Conservation (phyloP, 2,329 filamentous ascomycete genomes). For the Fusarium brachygibbosum region DNA sequence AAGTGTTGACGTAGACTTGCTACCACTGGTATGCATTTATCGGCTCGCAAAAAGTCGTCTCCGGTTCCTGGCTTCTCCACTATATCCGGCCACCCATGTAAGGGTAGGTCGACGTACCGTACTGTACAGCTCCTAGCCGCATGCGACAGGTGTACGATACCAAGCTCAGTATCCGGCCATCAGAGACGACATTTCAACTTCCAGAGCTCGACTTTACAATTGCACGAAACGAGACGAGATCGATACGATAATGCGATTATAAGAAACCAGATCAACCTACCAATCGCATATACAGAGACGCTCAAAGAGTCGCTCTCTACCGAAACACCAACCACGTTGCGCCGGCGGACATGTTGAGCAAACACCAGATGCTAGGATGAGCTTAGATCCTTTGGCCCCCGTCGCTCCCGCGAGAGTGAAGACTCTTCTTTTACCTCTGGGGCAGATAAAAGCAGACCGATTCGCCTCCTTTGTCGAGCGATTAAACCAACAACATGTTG, state of each 20-base stretch:
- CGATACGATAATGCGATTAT: slow-evolving; percentile 36
- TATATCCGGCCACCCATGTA: slow-evolving; percentile 35
- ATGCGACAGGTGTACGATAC: slow-evolving; percentile 51
- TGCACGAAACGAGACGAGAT: slow-evolving; percentile 12
- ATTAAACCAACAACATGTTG: slow-evolving; percentile 82
- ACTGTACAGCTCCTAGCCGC: slow-evolving; percentile 46
- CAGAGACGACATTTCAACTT: slow-evolving; percentile 17
- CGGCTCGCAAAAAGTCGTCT: slow-evolving; percentile 51
- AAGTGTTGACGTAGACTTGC: slow-evolving; percentile 18
- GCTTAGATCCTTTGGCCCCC: slow-evolving; percentile 88
- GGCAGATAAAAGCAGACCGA: slow-evolving; percentile 83
- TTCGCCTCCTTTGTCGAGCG: slow-evolving; percentile 84
- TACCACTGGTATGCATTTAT: slow-evolving; percentile 27
- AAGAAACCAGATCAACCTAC: background rate
- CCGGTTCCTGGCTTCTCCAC: slow-evolving; percentile 43
- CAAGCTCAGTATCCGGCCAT: slow-evolving; percentile 35
- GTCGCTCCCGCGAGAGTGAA: slow-evolving; percentile 92
- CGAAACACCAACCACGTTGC: slow-evolving; percentile 36
- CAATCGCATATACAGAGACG: slow-evolving; percentile 27
- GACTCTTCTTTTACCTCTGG: slow-evolving; percentile 87
- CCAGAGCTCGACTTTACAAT: slow-evolving; percentile 15
- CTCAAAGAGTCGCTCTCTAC: slow-evolving; percentile 32
- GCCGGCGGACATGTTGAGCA: slow-evolving; percentile 52
- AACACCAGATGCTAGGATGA: slow-evolving; percentile 75
- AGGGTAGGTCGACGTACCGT: slow-evolving; percentile 37